These are phyloP conservation scores for Picochlorum sp. DNA, from an alignment of 139 green algal genomes.

Conservation along the genomic window DNA sequence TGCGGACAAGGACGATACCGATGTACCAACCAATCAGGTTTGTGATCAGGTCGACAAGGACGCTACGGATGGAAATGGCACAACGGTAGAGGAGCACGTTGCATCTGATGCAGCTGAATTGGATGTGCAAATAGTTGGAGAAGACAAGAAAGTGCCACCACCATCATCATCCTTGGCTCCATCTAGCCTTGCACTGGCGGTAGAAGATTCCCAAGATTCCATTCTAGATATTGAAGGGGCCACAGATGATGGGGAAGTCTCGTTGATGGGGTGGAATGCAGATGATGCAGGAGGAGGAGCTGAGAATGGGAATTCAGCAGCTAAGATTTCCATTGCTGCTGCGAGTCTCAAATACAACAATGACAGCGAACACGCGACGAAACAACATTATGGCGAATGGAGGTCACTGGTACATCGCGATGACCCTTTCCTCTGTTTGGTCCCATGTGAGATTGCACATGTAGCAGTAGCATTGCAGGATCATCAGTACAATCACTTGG, in stretches of 20 bases:
- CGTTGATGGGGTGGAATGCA: constrained; percentile 5
- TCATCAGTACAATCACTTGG: constrained; percentile 7
- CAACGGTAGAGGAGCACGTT: neutral
- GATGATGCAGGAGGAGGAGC: neutral
- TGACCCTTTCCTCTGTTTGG: constrained; percentile 3
- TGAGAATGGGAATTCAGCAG: constrained; percentile 3
- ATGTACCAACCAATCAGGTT: neutral
- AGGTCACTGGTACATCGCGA: constrained; percentile 1
- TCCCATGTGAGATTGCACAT: constrained; percentile 1
- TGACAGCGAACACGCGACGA: neutral
- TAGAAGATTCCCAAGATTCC: neutral
- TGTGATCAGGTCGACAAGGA: neutral
- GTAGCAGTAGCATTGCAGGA: constrained; percentile 1
- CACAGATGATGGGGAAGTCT: constrained; percentile 5
- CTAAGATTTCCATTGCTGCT: constrained; percentile 1
- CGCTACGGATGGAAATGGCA: neutral
- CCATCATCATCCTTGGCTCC: neutral
- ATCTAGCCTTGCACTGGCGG: neutral
- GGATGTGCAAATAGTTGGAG: too few species aligned
- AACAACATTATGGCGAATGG: neutral
- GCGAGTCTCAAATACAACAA: neutral
- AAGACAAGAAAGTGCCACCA: too few species aligned
- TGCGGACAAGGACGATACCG: neutral
- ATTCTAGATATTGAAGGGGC: constrained; percentile 1
- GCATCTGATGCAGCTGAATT: neutral